These are phyloP conservation scores for Fraxinus americana DNA, from an alignment of 257 asterid genomes.

Conservation along the genomic window DNA sequence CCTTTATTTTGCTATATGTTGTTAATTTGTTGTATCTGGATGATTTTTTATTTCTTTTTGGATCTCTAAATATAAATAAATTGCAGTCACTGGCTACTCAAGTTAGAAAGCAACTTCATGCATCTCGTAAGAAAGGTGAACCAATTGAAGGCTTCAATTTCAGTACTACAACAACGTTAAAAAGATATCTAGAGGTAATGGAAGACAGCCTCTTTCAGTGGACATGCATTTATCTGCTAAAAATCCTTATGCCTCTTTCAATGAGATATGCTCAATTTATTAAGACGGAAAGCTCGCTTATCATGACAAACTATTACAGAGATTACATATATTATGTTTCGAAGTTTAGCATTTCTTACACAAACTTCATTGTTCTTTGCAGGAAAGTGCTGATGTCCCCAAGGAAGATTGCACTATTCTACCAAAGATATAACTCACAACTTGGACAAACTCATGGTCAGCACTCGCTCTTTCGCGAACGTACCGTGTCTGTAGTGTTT, in stretches of 20 bases:
- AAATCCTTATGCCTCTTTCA: background rate
- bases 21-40: slow-evolving; percentile 7
- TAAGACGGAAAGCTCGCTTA: background rate
- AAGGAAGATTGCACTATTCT: slow-evolving; percentile 65
- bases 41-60: slow-evolving; percentile 5
- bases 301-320: background rate
- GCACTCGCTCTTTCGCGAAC: background rate
- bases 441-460: background rate
- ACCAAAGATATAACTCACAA: slow-evolving; percentile 52
- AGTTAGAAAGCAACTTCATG: slow-evolving; percentile 96
- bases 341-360: slow-evolving; percentile 10
- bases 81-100: slow-evolving; percentile 89
- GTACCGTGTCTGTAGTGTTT: slow-evolving; percentile 1
- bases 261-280: background rate
- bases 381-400: slow-evolving; percentile 63
- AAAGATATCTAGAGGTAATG: slow-evolving; percentile 75
- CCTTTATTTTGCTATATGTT: background rate
- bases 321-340: background rate
- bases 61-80: slow-evolving; percentile 10
- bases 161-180: slow-evolving; percentile 69
- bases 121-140: slow-evolving; percentile 84
- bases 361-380: slow-evolving; percentile 24
- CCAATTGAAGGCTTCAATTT: slow-evolving; percentile 80
- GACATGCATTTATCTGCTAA: slow-evolving; percentile 4
- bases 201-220: background rate